phyloP scores from a whole-genome alignment of 768 basidiomycete genomes.

The Hygrophoropsis aurantiaca region DNA sequence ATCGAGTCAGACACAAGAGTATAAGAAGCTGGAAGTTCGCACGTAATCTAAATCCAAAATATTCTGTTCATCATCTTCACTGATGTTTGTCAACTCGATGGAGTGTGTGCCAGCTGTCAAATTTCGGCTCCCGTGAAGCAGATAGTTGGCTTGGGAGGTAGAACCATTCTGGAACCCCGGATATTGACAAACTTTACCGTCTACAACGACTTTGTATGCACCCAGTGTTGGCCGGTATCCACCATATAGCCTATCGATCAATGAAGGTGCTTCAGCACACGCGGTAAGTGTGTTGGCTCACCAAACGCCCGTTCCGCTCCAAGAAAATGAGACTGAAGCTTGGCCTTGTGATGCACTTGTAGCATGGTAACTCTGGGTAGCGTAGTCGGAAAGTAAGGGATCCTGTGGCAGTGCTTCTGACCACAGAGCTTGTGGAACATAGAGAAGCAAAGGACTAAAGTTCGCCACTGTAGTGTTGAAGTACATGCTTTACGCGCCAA shows the following conservation, averaged over 20 bases:
- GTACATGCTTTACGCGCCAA: neutral
- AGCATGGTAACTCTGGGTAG: slow-evolving; percentile 10
- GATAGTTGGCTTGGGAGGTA: neutral
- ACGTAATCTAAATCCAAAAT: slow-evolving; percentile 14
- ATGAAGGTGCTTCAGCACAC: neutral
- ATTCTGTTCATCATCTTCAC: neutral
- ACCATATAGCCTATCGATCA: slow-evolving; percentile 10
- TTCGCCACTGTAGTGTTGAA: slow-evolving; percentile 18
- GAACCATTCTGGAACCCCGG: slow-evolving; percentile 4
- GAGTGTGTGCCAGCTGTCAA: slow-evolving; percentile 8
- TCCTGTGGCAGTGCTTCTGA: slow-evolving; percentile 7
- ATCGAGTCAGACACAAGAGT: neutral
- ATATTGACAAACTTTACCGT: neutral
- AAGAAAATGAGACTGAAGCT: slow-evolving; percentile 12
- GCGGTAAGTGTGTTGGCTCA: neutral
- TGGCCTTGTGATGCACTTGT: slow-evolving; percentile 7
- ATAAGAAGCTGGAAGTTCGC: neutral
- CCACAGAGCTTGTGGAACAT: slow-evolving; percentile 21
- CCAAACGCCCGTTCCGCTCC: slow-evolving; percentile 12
- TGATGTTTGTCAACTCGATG: slow-evolving; percentile 10
- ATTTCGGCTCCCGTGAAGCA: neutral
- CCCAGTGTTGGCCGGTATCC: slow-evolving; percentile 8
- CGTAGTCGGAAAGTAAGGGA: slow-evolving; percentile 6
- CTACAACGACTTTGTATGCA: slow-evolving; percentile 11
- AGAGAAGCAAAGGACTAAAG: slow-evolving; percentile 17